Conservation (phyloP, 2,329 filamentous ascomycete species). For the Fusarium palustre region DNA sequence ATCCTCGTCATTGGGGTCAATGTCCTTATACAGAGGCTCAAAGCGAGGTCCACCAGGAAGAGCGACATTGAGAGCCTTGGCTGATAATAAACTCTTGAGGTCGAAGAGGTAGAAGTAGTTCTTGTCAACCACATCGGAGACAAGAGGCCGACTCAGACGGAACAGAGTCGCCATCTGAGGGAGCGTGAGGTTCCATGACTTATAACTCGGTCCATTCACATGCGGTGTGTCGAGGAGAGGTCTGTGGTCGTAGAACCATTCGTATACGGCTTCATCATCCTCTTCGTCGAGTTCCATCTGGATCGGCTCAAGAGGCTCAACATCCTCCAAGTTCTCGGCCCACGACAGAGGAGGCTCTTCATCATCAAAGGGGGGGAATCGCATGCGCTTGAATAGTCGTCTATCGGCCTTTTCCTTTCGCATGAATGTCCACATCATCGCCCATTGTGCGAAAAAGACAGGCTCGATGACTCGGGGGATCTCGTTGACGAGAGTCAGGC, state of each 20-base stretch:
- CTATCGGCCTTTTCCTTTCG: constrained; percentile 96
- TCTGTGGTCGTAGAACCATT: constrained; percentile 98
- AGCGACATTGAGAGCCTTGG: constrained; percentile 96
- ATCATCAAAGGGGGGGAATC: constrained; percentile 98
- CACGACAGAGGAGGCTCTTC: constrained; percentile 97
- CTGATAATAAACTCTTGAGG: constrained; percentile 91
- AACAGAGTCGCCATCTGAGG: constrained; percentile 97
- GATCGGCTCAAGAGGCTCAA: constrained; percentile 96
- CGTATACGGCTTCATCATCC: constrained; percentile 89
- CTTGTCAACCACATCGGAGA: constrained; percentile 92
- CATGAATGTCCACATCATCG: constrained; percentile 99
- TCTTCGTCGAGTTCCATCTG: constrained; percentile 98
- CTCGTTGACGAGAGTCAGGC: constrained; percentile 96
- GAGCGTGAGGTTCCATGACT: constrained; percentile 90
- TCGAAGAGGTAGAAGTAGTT: constrained; percentile 99
- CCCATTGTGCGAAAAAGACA: constrained; percentile 98
- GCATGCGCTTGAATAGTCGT: constrained; percentile 97
- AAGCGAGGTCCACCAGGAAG: constrained; percentile 98
- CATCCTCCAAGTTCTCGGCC: constrained; percentile 99
- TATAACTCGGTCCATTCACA: constrained; percentile 97
- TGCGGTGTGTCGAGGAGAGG: constrained; percentile 91
- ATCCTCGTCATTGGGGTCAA: constrained; percentile 98
- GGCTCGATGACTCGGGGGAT: constrained; percentile 96
- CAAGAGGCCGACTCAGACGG: constrained; percentile 87
- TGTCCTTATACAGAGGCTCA: constrained; percentile 97